Conservation (phyloP, 805 yeast species). For the Metschnikowia chrysomelidarum region DNA sequence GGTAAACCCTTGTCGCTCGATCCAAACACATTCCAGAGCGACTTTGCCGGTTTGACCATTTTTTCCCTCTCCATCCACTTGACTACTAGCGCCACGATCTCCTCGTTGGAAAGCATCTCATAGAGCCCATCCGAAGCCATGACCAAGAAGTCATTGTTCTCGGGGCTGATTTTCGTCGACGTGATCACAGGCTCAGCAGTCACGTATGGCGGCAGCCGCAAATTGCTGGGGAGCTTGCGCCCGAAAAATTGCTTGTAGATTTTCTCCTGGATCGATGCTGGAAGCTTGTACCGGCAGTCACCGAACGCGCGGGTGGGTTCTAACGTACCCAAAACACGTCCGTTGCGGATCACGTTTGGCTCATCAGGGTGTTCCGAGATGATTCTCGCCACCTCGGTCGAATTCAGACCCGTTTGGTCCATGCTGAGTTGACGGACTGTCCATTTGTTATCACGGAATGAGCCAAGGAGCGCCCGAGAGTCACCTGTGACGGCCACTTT, state of each 20-base stretch:
- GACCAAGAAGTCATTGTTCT: constrained; percentile 79
- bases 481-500: constrained; percentile 97
- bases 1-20: constrained; percentile 53
- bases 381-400: constrained; percentile 80
- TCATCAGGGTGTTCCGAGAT: constrained; percentile 90
- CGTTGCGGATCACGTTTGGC: constrained; percentile 76
- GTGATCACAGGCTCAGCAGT: constrained; percentile 95
- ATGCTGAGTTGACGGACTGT: constrained; percentile 80
- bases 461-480: constrained; percentile 86
- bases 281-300: constrained; percentile 90
- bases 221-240: constrained; percentile 65
- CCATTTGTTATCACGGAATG: constrained; percentile 72
- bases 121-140: constrained; percentile 93
- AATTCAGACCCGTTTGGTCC: constrained; percentile 94
- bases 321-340: constrained; percentile 87
- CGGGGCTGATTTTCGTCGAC: constrained; percentile 69
- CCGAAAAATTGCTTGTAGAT: constrained; percentile 80
- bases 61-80: constrained; percentile 85
- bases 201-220: constrained; percentile 92
- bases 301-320: constrained; percentile 98
- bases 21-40: constrained; percentile 46
- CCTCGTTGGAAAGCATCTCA: constrained; percentile 89
- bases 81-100: constrained; percentile 87
- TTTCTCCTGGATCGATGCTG: constrained; percentile 69
- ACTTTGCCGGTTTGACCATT: constrained; percentile 50